Percentiles rank a stretch among this genome's conserved stretches.
Evolutionary conservation across 108 stramenopile species (phyloP).

Genomic region (Bacterosira constricta): DNA sequence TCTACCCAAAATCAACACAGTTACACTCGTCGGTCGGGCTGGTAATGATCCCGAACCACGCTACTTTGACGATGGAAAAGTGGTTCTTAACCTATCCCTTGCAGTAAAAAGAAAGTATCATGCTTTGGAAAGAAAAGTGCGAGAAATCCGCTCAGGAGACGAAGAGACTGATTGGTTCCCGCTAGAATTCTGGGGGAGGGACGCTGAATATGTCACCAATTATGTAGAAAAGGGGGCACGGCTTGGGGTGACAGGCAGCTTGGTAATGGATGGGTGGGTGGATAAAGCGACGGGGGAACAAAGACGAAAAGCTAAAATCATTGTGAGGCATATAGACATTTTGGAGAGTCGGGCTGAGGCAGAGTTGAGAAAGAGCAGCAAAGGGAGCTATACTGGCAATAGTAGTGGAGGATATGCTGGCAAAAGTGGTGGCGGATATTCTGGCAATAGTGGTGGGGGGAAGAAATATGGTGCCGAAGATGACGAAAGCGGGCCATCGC

Average conservation of each 20-base stretch:
- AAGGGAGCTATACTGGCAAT: constrained; percentile 2
- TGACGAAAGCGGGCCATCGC: constrained; percentile 40
- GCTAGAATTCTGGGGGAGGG: constrained; percentile 88
- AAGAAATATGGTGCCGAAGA: constrained; percentile 37
- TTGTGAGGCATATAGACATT: constrained; percentile 78
- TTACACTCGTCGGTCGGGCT: constrained; percentile 83
- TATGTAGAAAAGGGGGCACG: constrained; percentile 79
- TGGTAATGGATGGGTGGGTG: constrained; percentile 68
- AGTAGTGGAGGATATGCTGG: constrained; percentile 7
- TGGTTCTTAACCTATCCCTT: constrained; percentile 81
- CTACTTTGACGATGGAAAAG: constrained; percentile 91
- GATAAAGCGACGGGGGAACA: constrained; percentile 70
- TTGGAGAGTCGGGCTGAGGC: constrained; percentile 80
- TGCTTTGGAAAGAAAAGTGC: constrained; percentile 69
- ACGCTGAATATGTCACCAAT: constrained; percentile 84
- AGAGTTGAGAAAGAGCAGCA: constrained; percentile 44
- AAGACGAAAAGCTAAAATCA: constrained; percentile 54
- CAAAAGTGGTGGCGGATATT: constrained; percentile 7
- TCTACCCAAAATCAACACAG: constrained; percentile 76
- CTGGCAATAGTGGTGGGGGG: constrained; percentile 13
- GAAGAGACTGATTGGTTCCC: constrained; percentile 95
- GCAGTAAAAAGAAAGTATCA: constrained; percentile 89
- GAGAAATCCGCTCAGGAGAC: constrained; percentile 66
- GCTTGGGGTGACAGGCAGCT: constrained; percentile 66
- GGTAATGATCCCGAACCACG: constrained; percentile 82